Evolutionary conservation across 129 eudicot genomes (phyloP).

Genomic region (Cynara cardunculus): DNA sequence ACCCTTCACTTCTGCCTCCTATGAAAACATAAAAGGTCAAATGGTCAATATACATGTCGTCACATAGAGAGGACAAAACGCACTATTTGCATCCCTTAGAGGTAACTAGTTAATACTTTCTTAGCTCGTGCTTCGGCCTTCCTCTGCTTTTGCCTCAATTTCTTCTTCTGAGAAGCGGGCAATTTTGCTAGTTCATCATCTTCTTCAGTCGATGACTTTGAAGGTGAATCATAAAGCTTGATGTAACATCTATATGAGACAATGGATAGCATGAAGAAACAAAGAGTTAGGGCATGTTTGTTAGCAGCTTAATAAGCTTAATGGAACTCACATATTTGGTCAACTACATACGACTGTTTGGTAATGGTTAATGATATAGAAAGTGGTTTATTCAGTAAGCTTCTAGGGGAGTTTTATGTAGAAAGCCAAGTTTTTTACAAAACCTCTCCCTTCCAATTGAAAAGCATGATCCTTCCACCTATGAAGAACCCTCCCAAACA

Average conservation of each 20-base stretch:
- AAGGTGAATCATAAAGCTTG: slow-evolving; percentile 83
- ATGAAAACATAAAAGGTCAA: background rate
- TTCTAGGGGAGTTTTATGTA: too few species aligned
- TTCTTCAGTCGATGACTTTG: slow-evolving; percentile 79
- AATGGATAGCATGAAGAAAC: background rate
- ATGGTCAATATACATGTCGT: background rate
- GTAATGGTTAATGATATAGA: too few species aligned
- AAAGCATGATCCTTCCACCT: too few species aligned
- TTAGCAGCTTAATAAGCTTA: too few species aligned
- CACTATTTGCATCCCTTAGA: background rate
- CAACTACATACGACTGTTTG: too few species aligned
- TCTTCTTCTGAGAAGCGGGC: slow-evolving; percentile 90
- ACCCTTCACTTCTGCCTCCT: slow-evolving; percentile 92
- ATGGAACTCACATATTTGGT: too few species aligned
- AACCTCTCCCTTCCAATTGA: too few species aligned
- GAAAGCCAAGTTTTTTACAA: too few species aligned
- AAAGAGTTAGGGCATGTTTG: background rate
- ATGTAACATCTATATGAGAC: slow-evolving; percentile 75
- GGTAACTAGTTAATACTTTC: slow-evolving; percentile 49
- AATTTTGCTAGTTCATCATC: slow-evolving; percentile 79
- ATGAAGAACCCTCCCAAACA: too few species aligned
- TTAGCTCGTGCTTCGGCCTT: slow-evolving; percentile 96
- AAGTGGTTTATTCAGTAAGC: too few species aligned
- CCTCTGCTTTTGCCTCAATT: slow-evolving; percentile 89
- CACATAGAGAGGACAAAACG: slow-evolving; percentile 2